Evolutionary conservation across 257 asterid genomes (phyloP).

Genomic region (Thymus quinquecostatus): DNA sequence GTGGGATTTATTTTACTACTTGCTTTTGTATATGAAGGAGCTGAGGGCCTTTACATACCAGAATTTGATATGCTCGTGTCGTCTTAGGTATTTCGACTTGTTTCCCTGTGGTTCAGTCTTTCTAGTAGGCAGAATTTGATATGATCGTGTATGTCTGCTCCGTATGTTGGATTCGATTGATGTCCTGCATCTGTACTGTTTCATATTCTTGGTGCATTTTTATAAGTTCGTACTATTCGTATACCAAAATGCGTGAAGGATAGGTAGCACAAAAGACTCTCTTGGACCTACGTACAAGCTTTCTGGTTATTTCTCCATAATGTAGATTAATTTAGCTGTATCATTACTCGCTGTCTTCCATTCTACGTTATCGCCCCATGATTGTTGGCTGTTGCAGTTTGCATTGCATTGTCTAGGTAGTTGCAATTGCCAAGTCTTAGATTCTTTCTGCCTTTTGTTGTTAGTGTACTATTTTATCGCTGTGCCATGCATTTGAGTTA

Average conservation of each 20-base stretch:
- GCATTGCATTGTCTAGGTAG: no score
- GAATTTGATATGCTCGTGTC: no score
- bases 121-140: constrained; percentile 53
- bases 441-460: no score
- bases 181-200: constrained; percentile 22
- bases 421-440: no score
- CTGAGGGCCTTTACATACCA: no score
- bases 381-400: no score
- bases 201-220: constrained; percentile 73
- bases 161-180: constrained; percentile 21
- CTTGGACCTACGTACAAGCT: constrained; percentile 70
- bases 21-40: no score
- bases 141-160: not conserved
- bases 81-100: constrained; percentile 58
- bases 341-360: no score
- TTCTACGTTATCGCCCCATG: no score
- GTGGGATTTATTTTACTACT: no score
- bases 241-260: constrained; percentile 95
- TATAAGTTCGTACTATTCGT: constrained; percentile 86
- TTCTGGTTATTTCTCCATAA: constrained; percentile 63
- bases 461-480: no score
- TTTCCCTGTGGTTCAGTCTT: constrained; percentile 95
- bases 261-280: constrained; percentile 80
- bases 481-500: no score
- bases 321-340: not conserved